Conservation (phyloP, 495 filamentous ascomycete genomes). For the Melanomma pulvis-pyrius region DNA sequence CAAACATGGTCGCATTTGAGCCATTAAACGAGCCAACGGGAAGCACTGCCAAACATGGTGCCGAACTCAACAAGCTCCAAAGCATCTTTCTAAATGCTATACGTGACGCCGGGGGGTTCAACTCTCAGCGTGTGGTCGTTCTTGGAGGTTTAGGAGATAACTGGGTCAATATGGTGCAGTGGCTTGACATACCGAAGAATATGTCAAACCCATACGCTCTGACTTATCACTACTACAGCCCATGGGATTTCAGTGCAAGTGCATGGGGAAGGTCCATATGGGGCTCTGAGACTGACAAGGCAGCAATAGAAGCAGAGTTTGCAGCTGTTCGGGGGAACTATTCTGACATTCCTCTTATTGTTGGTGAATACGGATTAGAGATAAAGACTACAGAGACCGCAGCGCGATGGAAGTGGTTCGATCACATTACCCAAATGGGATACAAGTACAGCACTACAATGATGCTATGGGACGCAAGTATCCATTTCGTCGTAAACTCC, state of each 20-base stretch:
- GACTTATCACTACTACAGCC: conserved; percentile 65
- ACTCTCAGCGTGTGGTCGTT: conserved; percentile 57
- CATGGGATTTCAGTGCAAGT: conserved; percentile 57
- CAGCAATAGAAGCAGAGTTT: conserved; percentile 53
- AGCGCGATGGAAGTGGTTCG: conserved; percentile 60
- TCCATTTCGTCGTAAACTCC: conserved; percentile 50
- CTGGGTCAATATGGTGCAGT: conserved; percentile 54
- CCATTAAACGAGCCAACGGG: conserved; percentile 62
- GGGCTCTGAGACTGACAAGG: conserved; percentile 59
- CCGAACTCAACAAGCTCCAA: conserved; percentile 58
- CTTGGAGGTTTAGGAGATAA: conserved; percentile 56
- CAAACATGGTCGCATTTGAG: conserved; percentile 58
- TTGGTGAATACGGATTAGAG: conserved; percentile 60
- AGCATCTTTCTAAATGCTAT: conserved; percentile 59
- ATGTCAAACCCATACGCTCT: conserved; percentile 60
- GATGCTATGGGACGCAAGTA: conserved; percentile 62
- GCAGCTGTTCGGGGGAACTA: conserved; percentile 54
- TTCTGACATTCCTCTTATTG: conserved; percentile 55
- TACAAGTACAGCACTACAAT: conserved; percentile 50
- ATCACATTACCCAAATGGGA: conserved; percentile 54
- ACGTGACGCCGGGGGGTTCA: conserved; percentile 57
- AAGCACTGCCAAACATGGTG: conserved; percentile 52
- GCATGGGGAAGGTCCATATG: conserved; percentile 62
- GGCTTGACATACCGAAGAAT: conserved; percentile 52
- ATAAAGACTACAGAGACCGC: conserved; percentile 54